Conservation (phyloP, 495 filamentous ascomycete genomes). For the Xylaria palmicola region DNA sequence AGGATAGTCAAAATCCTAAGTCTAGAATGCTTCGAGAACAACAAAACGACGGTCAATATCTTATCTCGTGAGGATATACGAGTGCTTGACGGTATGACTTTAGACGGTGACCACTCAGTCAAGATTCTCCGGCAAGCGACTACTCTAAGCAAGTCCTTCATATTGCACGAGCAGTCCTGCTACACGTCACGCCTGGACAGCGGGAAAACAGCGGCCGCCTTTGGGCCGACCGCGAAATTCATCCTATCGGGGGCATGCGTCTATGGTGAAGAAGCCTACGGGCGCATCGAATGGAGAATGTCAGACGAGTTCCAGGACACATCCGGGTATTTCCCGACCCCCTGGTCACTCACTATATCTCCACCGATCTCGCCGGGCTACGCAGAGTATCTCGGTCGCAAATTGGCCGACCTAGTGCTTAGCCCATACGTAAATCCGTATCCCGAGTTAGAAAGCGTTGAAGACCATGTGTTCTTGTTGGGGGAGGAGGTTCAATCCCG, state of each 20-base stretch:
- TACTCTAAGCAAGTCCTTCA: background rate
- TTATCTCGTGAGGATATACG: background rate
- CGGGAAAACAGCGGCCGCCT: background rate
- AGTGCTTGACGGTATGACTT: background rate
- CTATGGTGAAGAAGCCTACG: background rate
- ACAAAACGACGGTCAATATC: background rate
- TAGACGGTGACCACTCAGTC: background rate
- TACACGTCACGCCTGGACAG: background rate
- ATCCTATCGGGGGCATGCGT: background rate
- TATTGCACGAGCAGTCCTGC: conserved; percentile 3
- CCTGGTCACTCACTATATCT: background rate
- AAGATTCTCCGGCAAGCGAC: background rate
- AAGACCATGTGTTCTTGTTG: background rate
- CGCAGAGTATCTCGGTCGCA: background rate
- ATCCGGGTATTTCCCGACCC: background rate
- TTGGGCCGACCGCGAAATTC: background rate
- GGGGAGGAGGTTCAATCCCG: background rate
- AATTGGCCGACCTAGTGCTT: background rate
- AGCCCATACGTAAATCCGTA: background rate
- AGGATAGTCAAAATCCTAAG: background rate
- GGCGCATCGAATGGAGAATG: background rate
- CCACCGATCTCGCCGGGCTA: background rate
- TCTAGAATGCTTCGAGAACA: background rate
- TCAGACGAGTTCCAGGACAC: background rate
- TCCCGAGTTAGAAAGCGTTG: background rate